phyloP scores from a whole-genome alignment of 441 rosid genomes.

The Adansonia rubrostipa region DNA sequence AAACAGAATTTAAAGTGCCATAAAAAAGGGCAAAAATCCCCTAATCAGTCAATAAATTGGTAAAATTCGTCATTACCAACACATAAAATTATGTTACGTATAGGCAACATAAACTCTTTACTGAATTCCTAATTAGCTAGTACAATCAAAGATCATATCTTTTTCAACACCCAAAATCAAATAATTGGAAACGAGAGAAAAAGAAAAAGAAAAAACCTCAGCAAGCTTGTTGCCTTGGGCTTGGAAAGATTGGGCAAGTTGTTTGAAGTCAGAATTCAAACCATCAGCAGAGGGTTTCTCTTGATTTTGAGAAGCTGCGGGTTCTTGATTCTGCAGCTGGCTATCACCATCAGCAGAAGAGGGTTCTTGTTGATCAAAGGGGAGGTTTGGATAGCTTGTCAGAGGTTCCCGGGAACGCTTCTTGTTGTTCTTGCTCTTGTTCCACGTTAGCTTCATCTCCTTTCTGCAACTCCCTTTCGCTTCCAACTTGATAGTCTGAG shows the following conservation, averaged over 20 bases:
- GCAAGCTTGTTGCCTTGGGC: slow-evolving; percentile 72
- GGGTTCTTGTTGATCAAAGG: slow-evolving; percentile 48
- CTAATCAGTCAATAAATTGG: not conserved
- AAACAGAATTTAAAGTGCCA: not conserved
- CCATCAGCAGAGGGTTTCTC: slow-evolving; percentile 21
- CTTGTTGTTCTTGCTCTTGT: slow-evolving; percentile 46
- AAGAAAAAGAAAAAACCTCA: slow-evolving; percentile 46
- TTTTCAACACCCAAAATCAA: not conserved
- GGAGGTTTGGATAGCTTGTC: slow-evolving; percentile 55
- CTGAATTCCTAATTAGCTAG: not conserved
- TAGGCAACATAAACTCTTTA: not conserved
- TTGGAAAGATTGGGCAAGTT: slow-evolving; percentile 61
- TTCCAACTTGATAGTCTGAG: not conserved
- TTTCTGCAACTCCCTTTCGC: slow-evolving; percentile 18
- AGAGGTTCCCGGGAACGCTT: slow-evolving; percentile 56
- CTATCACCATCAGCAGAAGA: slow-evolving; percentile 21
- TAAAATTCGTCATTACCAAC: slow-evolving; percentile 16
- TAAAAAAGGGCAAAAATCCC: not conserved
- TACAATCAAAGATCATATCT: slow-evolving; percentile 1
- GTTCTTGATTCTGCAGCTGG: slow-evolving; percentile 6
- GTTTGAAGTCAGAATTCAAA: slow-evolving; percentile 34
- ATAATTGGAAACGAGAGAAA: not conserved
- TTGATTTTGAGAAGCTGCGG: slow-evolving; percentile 1
- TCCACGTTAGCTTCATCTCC: slow-evolving; percentile 78
- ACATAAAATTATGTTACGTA: not conserved